Evolutionary conservation across 192 early-diverging fungal species (phyloP).

Genomic region (Chytriomyces hyalinus): DNA sequence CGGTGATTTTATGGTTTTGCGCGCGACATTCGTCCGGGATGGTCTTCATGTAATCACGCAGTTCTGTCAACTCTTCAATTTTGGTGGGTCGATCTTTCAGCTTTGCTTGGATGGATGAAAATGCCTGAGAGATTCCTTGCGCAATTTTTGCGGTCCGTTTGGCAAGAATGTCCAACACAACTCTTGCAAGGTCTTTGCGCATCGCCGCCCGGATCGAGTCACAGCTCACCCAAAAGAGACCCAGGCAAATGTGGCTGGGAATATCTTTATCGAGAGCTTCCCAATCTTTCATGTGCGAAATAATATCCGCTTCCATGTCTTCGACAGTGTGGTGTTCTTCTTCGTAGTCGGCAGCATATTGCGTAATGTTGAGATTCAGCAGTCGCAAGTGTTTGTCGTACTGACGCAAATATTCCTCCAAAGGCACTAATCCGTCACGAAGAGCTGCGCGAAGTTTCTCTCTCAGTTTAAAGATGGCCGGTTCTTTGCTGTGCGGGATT

Average conservation of each 20-base stretch:
- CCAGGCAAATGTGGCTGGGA: constrained; percentile 59
- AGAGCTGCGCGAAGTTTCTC: constrained; percentile 40
- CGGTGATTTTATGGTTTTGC: constrained; percentile 50
- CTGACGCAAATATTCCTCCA: constrained; percentile 54
- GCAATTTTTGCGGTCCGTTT: constrained; percentile 50
- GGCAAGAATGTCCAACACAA: constrained; percentile 59
- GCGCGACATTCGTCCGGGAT: constrained; percentile 56
- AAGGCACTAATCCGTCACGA: constrained; percentile 44
- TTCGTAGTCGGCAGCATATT: constrained; percentile 59
- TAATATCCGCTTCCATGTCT: constrained; percentile 64
- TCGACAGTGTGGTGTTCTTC: constrained; percentile 57
- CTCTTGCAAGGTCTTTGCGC: constrained; percentile 61
- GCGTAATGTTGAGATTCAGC: constrained; percentile 56
- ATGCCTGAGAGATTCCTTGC: constrained; percentile 49
- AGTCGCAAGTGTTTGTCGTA: constrained; percentile 61
- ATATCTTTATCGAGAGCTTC: constrained; percentile 65
- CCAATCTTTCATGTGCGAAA: constrained; percentile 57
- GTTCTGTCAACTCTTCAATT: constrained; percentile 67
- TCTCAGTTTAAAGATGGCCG: constrained; percentile 41
- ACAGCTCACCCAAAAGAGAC: constrained; percentile 63
- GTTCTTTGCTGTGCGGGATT: constrained; percentile 52
- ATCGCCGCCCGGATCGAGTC: constrained; percentile 58
- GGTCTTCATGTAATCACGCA: constrained; percentile 62
- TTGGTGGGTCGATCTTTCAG: constrained; percentile 62
- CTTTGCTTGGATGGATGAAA: constrained; percentile 48